Percentiles rank a stretch among this genome's conserved stretches.
Conservation (phyloP, 805 yeast genomes). For the Suhomyces sp. region DNA sequence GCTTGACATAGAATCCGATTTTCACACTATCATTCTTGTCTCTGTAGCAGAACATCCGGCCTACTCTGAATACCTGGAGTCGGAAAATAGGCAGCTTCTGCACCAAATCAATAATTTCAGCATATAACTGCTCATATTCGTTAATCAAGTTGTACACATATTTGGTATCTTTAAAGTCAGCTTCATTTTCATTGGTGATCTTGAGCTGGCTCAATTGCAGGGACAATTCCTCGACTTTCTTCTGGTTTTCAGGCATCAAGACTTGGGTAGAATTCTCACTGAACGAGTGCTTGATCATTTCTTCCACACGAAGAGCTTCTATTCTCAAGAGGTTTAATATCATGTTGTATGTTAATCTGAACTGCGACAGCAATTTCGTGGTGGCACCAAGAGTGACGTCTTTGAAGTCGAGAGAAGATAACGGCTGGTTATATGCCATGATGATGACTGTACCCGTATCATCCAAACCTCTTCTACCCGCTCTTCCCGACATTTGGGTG, state of each 20-base stretch:
- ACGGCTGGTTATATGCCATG: slow-evolving; percentile 74
- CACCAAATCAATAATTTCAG: slow-evolving; percentile 47
- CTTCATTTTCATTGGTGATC: slow-evolving; percentile 33
- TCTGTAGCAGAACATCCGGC: slow-evolving; percentile 58
- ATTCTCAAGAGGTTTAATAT: slow-evolving; percentile 85
- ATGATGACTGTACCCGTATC: slow-evolving; percentile 90
- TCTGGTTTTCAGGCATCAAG: slow-evolving; percentile 80
- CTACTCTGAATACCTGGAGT: slow-evolving; percentile 45
- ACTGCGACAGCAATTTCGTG: slow-evolving; percentile 86
- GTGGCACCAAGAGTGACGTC: slow-evolving; percentile 86
- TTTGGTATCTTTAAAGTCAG: slow-evolving; percentile 42
- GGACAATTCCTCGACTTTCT: slow-evolving; percentile 54
- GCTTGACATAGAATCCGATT: slow-evolving; percentile 55
- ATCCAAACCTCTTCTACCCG: slow-evolving; percentile 96
- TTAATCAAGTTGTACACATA: slow-evolving; percentile 43
- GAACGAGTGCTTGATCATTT: slow-evolving; percentile 94
- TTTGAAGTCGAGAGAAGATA: slow-evolving; percentile 58
- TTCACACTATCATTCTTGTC: slow-evolving; percentile 41
- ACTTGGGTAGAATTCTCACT: slow-evolving; percentile 88
- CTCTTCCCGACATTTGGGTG: slow-evolving; percentile 98
- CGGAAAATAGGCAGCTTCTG: slow-evolving; percentile 47
- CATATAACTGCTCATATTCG: slow-evolving; percentile 45
- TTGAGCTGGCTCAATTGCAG: slow-evolving; percentile 41
- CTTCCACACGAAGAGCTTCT: slow-evolving; percentile 95
- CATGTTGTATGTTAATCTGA: slow-evolving; percentile 94